A percentile compares a stretch with the other conserved stretches of the same genome.
Evolutionary conservation across 768 basidiomycete genomes (phyloP).

Genomic region (Leucocoprinus birnbaumii): DNA sequence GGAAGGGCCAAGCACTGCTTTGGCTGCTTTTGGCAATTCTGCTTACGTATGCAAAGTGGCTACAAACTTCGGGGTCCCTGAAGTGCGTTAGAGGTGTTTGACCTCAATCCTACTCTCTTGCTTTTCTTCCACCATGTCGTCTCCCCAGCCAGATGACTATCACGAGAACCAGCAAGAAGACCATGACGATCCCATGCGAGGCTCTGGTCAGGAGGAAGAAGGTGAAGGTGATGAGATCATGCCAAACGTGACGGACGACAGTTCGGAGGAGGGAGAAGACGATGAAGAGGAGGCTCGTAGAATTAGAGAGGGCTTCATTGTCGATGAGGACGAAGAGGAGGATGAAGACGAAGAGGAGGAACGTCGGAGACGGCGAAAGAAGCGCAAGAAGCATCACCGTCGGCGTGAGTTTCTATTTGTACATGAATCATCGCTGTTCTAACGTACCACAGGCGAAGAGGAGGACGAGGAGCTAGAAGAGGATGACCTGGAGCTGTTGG

Average conservation of each 20-base stretch:
- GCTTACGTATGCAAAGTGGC: slow-evolving; percentile 15
- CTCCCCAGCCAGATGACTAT: slow-evolving; percentile 38
- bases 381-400: slow-evolving; percentile 65
- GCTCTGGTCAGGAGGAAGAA: slow-evolving; percentile 50
- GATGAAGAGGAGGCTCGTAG: slow-evolving; percentile 84
- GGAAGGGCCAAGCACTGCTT: no score
- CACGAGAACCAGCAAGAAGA: slow-evolving; percentile 27
- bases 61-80: slow-evolving; percentile 14
- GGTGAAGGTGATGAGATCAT: slow-evolving; percentile 57
- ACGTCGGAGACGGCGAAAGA: slow-evolving; percentile 58
- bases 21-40: slow-evolving; percentile 5
- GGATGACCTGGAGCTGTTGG: slow-evolving; percentile 87
- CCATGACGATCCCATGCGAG: slow-evolving; percentile 63
- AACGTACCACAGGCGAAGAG: slow-evolving; percentile 30
- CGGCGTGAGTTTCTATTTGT: slow-evolving; percentile 33
- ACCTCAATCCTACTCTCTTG: slow-evolving; percentile 13
- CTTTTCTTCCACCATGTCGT: slow-evolving; percentile 46
- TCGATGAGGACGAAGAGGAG: slow-evolving; percentile 85
- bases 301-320: slow-evolving; percentile 89
- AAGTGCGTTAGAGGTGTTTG: slow-evolving; percentile 10
- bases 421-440: slow-evolving; percentile 8
- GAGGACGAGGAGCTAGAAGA: slow-evolving; percentile 81
- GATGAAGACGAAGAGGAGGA: slow-evolving; percentile 71
- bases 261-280: slow-evolving; percentile 87
- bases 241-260: slow-evolving; percentile 66